phyloP scores from a whole-genome alignment of 306 rosid genomes.

The Ceratonia siliqua region DNA sequence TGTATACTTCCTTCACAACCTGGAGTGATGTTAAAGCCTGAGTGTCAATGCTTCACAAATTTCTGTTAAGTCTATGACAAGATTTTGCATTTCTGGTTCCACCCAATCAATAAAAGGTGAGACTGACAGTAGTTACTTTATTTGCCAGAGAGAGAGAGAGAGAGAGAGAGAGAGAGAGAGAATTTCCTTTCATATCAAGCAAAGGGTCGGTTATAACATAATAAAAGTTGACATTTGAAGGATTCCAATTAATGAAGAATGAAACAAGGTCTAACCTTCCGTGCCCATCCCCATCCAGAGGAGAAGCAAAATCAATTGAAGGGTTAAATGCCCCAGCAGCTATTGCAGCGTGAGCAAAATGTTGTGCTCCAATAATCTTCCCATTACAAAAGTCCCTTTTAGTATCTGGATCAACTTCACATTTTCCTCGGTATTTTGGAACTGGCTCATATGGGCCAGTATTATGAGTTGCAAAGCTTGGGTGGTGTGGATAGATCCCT shows the following conservation, averaged over 20 bases:
- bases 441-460: conserved; percentile 84
- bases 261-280: conserved; percentile 71
- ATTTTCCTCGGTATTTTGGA: conserved; percentile 86
- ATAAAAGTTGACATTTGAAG: not conserved
- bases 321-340: conserved; percentile 97
- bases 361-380: conserved; percentile 98
- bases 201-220: not conserved
- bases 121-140: not conserved
- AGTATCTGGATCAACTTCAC: conserved; percentile 87
- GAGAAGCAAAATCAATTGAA: conserved; percentile 87
- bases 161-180: not conserved
- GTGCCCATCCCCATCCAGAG: conserved; percentile 98
- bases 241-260: conserved; percentile 19
- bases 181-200: not conserved
- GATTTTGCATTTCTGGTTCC: not conserved
- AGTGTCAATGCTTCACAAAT: not conserved
- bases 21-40: not conserved
- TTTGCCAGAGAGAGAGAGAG: not conserved
- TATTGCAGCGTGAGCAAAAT: conserved; percentile 95
- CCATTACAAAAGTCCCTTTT: conserved; percentile 89
- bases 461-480: conserved; percentile 73
- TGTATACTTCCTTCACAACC: not conserved
- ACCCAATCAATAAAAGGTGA: not conserved
- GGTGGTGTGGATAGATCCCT: conserved; percentile 90
- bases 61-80: not conserved